Conservation (phyloP, 768 basidiomycete genomes). For the Naematelia aurantialba region DNA sequence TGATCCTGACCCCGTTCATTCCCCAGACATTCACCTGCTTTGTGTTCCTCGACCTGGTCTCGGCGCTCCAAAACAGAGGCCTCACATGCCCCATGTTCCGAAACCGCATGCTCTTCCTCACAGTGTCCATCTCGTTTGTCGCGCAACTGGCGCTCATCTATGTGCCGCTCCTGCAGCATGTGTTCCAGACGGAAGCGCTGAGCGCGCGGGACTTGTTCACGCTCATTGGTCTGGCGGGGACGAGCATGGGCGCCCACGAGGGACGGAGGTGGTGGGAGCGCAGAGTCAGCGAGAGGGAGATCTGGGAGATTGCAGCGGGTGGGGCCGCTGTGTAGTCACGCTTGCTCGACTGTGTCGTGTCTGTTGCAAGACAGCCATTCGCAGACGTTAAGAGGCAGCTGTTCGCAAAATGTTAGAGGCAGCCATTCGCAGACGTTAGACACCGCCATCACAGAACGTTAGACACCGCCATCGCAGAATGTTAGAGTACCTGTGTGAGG, state of each 20-base stretch:
- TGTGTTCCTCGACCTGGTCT: constrained; percentile 93
- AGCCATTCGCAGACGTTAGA: too few species aligned
- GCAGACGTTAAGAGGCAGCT: too few species aligned
- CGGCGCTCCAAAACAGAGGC: constrained; percentile 89
- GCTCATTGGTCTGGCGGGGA: constrained; percentile 64
- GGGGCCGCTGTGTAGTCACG: background rate
- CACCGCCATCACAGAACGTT: too few species aligned
- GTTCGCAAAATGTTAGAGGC: too few species aligned
- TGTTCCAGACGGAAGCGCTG: constrained; percentile 91
- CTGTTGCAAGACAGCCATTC: background rate
- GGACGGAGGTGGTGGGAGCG: constrained; percentile 73
- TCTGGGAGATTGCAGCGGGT: constrained; percentile 18
- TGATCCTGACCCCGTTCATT: background rate
- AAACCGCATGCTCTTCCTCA: constrained; percentile 84
- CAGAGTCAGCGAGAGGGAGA: constrained; percentile 47
- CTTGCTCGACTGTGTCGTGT: background rate
- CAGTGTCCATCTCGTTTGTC: constrained; percentile 79
- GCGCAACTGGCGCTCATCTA: constrained; percentile 84
- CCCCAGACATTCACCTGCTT: constrained; percentile 92
- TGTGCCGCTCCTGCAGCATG: constrained; percentile 78
- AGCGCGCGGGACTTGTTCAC: constrained; percentile 64
- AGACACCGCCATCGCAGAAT: too few species aligned
- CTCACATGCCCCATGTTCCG: constrained; percentile 70
- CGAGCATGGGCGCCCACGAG: constrained; percentile 72
- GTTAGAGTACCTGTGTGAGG: too few species aligned